These are phyloP conservation scores for Clathrospora elynae DNA, from an alignment of 2,329 filamentous ascomycete genomes.

Conservation along the genomic window DNA sequence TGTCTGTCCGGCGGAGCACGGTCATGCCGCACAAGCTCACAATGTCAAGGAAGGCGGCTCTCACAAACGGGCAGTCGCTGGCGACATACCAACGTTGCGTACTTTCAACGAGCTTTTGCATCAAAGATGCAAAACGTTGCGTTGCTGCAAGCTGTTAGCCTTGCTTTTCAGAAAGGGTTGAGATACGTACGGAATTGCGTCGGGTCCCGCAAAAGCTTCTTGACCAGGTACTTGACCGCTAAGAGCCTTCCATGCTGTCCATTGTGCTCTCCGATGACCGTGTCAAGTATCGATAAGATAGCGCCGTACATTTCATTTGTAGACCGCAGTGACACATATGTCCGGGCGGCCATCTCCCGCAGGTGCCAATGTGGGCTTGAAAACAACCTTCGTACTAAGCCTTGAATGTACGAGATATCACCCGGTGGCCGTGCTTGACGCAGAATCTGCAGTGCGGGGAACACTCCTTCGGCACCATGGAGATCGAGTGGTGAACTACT, in stretches of 20 bases:
- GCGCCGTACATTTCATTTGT: conserved; percentile 30
- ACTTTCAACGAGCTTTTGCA: conserved; percentile 25
- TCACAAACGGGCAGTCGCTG: conserved; percentile 41
- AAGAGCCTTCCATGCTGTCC: conserved; percentile 40
- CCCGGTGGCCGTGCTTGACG: conserved; percentile 70
- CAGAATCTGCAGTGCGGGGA: conserved; percentile 81
- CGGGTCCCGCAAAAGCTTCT: conserved; percentile 24
- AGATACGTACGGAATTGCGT: conserved; percentile 17
- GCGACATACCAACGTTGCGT: conserved; percentile 22
- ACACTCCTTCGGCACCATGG: conserved; percentile 67
- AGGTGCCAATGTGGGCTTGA: conserved; percentile 78
- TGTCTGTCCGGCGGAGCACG: conserved; percentile 27
- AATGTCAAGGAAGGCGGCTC: conserved; percentile 47
- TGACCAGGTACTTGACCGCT: conserved; percentile 40
- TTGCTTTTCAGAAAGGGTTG: no score
- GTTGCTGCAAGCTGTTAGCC: conserved; percentile 18
- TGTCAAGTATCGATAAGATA: conserved; percentile 27
- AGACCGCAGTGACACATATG: conserved; percentile 55
- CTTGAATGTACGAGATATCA: conserved; percentile 61
- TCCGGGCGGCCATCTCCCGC: conserved; percentile 77
- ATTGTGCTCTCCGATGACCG: conserved; percentile 25
- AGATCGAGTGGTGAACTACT: conserved; percentile 40
- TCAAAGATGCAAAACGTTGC: conserved; percentile 22
- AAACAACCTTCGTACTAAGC: conserved; percentile 66
- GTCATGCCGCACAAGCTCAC: conserved; percentile 34